Percentiles rank a stretch among this genome's conserved stretches.
Conservation (phyloP, 2,329 filamentous ascomycete species). For the Alternaria sp. region DNA sequence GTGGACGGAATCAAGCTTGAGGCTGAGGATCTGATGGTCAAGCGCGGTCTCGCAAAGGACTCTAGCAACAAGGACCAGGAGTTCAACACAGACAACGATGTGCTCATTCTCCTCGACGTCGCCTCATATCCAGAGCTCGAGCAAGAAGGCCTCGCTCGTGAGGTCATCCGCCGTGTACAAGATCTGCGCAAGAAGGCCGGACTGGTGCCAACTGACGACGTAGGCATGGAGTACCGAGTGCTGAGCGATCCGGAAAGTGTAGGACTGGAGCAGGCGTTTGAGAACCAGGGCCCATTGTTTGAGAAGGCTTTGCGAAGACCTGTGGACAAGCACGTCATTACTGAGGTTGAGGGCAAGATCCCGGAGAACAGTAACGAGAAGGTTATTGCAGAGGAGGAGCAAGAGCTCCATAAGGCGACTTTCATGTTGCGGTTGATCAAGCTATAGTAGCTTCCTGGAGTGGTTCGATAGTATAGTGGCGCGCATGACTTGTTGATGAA, state of each 20-base stretch:
- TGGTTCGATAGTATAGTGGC: background rate
- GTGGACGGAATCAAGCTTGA: slow-evolving; percentile 87
- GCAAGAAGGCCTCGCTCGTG: slow-evolving; percentile 85
- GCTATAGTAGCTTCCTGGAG: slow-evolving; percentile 55
- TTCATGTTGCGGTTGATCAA: slow-evolving; percentile 79
- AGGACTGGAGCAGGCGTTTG: slow-evolving; percentile 73
- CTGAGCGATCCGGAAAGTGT: slow-evolving; percentile 78
- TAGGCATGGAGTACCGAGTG: slow-evolving; percentile 91
- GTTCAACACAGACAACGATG: slow-evolving; percentile 86
- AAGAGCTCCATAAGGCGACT: slow-evolving; percentile 82
- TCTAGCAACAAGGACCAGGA: slow-evolving; percentile 76
- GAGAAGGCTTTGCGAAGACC: slow-evolving; percentile 79
- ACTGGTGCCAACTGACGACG: slow-evolving; percentile 87
- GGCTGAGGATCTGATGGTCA: slow-evolving; percentile 82
- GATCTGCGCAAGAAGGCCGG: slow-evolving; percentile 92
- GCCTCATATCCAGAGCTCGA: slow-evolving; percentile 83
- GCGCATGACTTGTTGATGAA: slow-evolving; percentile 18
- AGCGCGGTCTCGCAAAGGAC: slow-evolving; percentile 77
- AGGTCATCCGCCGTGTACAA: slow-evolving; percentile 93
- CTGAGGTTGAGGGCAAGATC: slow-evolving; percentile 64
- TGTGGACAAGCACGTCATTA: slow-evolving; percentile 71
- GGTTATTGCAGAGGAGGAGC: slow-evolving; percentile 80
- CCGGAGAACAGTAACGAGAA: slow-evolving; percentile 58
- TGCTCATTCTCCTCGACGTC: slow-evolving; percentile 88
- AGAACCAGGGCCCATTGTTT: slow-evolving; percentile 70